Conservation (phyloP, 1,284 basidiomycete genomes). For the Pyrrhoderma lamaoense region DNA sequence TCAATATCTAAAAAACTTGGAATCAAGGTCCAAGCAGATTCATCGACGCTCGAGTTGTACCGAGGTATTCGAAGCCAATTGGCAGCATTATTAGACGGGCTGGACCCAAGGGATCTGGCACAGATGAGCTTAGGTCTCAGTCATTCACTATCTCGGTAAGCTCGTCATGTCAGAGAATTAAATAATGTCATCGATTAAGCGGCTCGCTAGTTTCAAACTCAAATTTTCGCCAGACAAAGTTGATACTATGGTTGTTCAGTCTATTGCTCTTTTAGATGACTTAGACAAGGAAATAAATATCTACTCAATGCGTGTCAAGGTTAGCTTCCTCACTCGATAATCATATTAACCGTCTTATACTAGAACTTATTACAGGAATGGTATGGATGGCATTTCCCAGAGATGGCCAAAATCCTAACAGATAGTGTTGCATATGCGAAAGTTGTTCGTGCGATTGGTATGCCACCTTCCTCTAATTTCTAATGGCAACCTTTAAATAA, state of each 20-base stretch:
- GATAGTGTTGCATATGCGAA: constrained; percentile 98
- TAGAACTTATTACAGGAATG: constrained; percentile 64
- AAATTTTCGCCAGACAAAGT: constrained; percentile 99
- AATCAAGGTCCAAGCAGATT: constrained; percentile 76
- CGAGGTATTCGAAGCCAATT: constrained; percentile 93
- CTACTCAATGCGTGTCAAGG: constrained; percentile 98
- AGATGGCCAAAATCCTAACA: constrained; percentile 96
- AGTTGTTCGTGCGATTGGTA: constrained; percentile 81
- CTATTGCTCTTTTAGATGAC: constrained; percentile 96
- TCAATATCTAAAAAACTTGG: constrained; percentile 92
- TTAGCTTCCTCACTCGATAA: constrained; percentile 28
- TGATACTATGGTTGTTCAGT: constrained; percentile 99
- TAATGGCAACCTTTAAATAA: not conserved
- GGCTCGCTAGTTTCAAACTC: constrained; percentile 80
- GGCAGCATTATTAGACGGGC: constrained; percentile 77
- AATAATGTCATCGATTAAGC: not conserved
- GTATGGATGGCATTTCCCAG: constrained; percentile 99
- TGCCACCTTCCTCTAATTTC: constrained; percentile 21
- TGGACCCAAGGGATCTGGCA: constrained; percentile 92
- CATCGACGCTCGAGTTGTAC: constrained; percentile 77
- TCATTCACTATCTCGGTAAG: constrained; percentile 86
- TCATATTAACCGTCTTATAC: constrained; percentile 5
- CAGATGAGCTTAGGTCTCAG: constrained; percentile 98
- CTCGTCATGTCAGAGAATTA: constrained; percentile 8
- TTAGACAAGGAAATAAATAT: constrained; percentile 99